Evolutionary conservation across 2,329 filamentous ascomycete species (phyloP), one percentile per base, ranked within the genome.

Genomic region (Hyphodiscus sp.): DNA sequence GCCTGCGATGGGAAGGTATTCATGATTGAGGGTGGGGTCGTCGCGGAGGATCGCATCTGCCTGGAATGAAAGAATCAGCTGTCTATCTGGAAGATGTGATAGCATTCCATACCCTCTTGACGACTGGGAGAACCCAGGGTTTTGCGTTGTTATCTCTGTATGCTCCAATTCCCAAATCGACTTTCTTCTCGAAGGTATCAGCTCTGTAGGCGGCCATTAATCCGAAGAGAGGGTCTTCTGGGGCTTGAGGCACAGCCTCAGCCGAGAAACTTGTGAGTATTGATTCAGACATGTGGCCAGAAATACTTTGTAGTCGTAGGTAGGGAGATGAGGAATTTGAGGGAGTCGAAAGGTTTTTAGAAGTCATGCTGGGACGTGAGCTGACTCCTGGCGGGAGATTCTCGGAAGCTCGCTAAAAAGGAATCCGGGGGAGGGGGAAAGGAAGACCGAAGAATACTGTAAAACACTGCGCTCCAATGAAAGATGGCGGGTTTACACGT

Each of bases 1-100:
- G 68, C 94, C 94, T 58, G 91, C 87, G 70, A 99, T 99, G 55
- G 94, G 92, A 56, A 95, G 89, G 74, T 99, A 99, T 80, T 99
- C 94, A 78, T 99, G 92, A 76, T 99, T 95, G 65, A 95, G 79
- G 56, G 89, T 81, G 68, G 92, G 91, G 73, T 96, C 91, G 69
- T 87, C 86, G 71, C 85, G 87, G 62, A 97, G 82, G 66, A 90
- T 83, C 61, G 94, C 87, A 70, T 97, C 91, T 64, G 94, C 94
- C 92, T 97, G 69, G 50, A 61, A 49, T 54, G 47, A 53, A 60
- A 50, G 48, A 20, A 41, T 60, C 44, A 62, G 47, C 46, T 55
- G 7, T 38, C 38, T 30, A 45, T 47, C n/a, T 20, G 20, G 18
- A 44, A 8, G 33, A 2, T n/a, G 16, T 23, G 10, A 38, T 53